Evolutionary conservation across 768 basidiomycete genomes (phyloP).

Genomic region (Kwoniella botswanensis): DNA sequence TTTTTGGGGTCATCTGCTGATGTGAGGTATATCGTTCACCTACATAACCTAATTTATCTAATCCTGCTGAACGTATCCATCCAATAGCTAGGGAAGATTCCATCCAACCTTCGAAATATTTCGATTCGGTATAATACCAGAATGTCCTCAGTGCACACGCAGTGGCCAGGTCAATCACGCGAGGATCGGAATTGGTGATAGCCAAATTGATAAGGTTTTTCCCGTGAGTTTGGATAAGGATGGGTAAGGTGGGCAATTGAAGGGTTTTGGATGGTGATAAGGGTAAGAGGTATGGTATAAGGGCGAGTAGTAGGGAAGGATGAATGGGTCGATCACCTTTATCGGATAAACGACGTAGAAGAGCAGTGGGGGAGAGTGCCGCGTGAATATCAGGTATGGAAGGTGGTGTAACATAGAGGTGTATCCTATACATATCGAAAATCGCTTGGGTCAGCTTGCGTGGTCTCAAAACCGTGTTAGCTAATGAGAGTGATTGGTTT

Average conservation of each 20-base stretch:
- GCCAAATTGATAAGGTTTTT: conserved; percentile 15
- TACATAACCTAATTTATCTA: conserved; percentile 35
- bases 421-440: conserved; percentile 21
- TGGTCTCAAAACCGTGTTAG: no score
- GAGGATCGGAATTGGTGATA: conserved; percentile 28
- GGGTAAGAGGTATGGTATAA: conserved; percentile 30
- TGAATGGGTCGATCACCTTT: conserved; percentile 16
- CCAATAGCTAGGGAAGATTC: conserved; percentile 21
- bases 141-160: conserved; percentile 25
- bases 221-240: conserved; percentile 9
- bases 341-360: conserved; percentile 28
- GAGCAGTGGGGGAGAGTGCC: conserved; percentile 24
- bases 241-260: conserved; percentile 3
- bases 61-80: conserved; percentile 31
- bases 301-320: conserved; percentile 13
- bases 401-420: conserved; percentile 30
- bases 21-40: conserved; percentile 11
- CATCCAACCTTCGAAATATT: conserved; percentile 40
- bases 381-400: conserved; percentile 21
- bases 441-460: no score
- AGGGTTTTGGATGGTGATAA: conserved; percentile 27
- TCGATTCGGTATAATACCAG: conserved; percentile 14
- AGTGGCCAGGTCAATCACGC: conserved; percentile 41
- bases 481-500: background rate
- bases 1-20: background rate